A percentile compares a stretch with the other conserved stretches of the same genome.
Conservation (phyloP, 2,329 filamentous ascomycete genomes). For the Nannizziopsis barbatae region DNA sequence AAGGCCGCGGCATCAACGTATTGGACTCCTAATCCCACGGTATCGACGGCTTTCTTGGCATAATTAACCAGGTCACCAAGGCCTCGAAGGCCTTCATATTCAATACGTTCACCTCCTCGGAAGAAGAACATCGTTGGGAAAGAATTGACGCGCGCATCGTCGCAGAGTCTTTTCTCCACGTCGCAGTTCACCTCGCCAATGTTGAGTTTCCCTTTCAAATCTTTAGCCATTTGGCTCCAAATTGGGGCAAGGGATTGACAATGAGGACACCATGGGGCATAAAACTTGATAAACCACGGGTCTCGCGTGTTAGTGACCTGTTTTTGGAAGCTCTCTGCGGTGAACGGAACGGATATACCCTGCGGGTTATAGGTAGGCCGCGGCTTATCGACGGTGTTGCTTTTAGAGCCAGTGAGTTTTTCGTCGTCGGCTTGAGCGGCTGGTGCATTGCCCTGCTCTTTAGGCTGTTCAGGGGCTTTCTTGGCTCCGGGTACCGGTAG, state of each 20-base stretch:
- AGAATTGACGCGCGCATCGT: constrained; percentile 66
- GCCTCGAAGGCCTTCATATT: constrained; percentile 85
- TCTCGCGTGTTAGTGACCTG: constrained; percentile 78
- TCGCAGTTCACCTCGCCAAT: constrained; percentile 96
- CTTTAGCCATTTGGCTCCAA: constrained; percentile 80
- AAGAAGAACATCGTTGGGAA: constrained; percentile 92
- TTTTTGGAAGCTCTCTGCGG: constrained; percentile 73
- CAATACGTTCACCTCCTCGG: constrained; percentile 77
- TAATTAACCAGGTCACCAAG: constrained; percentile 82
- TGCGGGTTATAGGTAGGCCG: constrained; percentile 58
- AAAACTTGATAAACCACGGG: constrained; percentile 98
- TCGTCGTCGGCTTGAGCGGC: constrained; percentile 36
- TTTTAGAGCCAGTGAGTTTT: constrained; percentile 23
- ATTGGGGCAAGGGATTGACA: constrained; percentile 86
- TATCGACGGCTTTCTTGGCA: constrained; percentile 71
- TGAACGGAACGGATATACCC: constrained; percentile 64
- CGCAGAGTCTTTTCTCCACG: constrained; percentile 73
- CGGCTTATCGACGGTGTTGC: constrained; percentile 15
- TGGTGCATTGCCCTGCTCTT: constrained; percentile 30
- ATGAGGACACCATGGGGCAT: constrained; percentile 93
- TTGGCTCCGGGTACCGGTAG: constrained; percentile 61
- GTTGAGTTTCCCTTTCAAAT: constrained; percentile 82
- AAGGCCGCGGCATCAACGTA: constrained; percentile 70
- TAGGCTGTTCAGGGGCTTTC: constrained; percentile 14
- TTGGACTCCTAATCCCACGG: constrained; percentile 61